phyloP scores from a whole-genome alignment of 2,329 filamentous ascomycete genomes.

The Colletotrichum tamarilloi region DNA sequence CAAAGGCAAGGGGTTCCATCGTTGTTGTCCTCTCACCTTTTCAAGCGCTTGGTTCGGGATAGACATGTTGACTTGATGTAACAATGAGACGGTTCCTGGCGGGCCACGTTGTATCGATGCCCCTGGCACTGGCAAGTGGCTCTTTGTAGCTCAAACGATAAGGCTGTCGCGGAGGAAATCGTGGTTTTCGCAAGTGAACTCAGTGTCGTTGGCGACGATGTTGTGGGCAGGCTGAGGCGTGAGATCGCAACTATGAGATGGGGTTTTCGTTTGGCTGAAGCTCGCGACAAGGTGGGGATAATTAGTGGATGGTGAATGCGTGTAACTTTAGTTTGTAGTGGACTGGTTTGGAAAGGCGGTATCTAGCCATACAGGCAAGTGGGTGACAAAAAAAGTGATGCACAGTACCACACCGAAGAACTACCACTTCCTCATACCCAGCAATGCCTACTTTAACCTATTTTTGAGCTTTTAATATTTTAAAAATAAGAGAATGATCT shows the following conservation, averaged over 20 bases:
- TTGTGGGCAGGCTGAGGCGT: neutral
- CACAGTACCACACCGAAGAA: too few species aligned
- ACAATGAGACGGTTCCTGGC: neutral
- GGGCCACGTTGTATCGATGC: neutral
- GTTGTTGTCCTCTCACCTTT: constrained; percentile 70
- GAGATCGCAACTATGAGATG: neutral
- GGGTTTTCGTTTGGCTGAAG: too few species aligned
- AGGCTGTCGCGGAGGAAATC: neutral
- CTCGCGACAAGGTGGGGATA: neutral
- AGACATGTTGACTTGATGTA: constrained; percentile 71
- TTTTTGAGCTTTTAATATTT: too few species aligned
- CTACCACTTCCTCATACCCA: too few species aligned
- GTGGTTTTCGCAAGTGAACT: neutral
- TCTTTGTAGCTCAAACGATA: neutral
- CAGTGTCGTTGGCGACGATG: neutral
- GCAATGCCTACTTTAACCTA: too few species aligned
- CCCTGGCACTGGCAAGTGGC: neutral
- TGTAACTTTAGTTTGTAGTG: too few species aligned
- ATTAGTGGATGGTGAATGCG: too few species aligned
- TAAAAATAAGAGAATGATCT: too few species aligned
- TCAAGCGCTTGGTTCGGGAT: constrained; percentile 94
- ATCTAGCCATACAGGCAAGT: too few species aligned
- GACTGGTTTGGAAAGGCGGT: too few species aligned
- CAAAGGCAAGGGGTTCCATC: neutral
- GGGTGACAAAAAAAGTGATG: too few species aligned